Base-by-base conservation (phyloP, 1,139 yeast species). In the Yamadazyma triangularis region DNA sequence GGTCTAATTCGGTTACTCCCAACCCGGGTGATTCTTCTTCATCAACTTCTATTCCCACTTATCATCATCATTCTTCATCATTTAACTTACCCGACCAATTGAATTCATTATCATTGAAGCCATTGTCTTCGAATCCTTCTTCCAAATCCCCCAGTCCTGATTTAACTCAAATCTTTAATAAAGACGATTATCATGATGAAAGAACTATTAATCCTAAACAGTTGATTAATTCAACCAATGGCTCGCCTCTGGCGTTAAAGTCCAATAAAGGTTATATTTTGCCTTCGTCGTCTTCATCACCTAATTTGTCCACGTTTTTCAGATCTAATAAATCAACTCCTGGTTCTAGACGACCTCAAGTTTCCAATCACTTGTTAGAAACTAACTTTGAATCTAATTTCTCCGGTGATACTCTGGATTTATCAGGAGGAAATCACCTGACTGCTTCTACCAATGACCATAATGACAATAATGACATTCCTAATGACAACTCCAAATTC, bases 161-260 rank as follows among this genome's bases (percentile, higher is more conserved):
- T 18, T 18, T 18, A 18, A 18, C 6, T 18, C 20, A 18, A 18
- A 18, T 18, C 9, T 18, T 18, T 18, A 18, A 18, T 18, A 18
- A 18, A 18, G 20, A 18, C 9, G 9, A 18, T 18, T 18, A 18
- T 18, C 38, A 35, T 23, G 46, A 41, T 16, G 56, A 53, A 29
- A 44, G 53, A 25, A 61, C 68, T 6, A 56, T 62, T 25, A 59
- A 62, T 36, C 69, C 69, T 3, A 48, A 55, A 24, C 60, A 61
- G 32, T 43, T 61, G 15, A 46, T 58, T 24, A 44, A 22, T 13
- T 14, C 6, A 8, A 21, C 5, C 23, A 21, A 21, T 21, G n/a
- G n/a, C n/a, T 10, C 12, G 8, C 23, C 23, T 21, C 12, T 2
- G 15, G 24, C 13, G 13, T 28, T 8, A 33, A 32, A 38, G 34